Base-by-base conservation (phyloP, 1,284 basidiomycete genomes). In the Gomphus sp. region DNA sequence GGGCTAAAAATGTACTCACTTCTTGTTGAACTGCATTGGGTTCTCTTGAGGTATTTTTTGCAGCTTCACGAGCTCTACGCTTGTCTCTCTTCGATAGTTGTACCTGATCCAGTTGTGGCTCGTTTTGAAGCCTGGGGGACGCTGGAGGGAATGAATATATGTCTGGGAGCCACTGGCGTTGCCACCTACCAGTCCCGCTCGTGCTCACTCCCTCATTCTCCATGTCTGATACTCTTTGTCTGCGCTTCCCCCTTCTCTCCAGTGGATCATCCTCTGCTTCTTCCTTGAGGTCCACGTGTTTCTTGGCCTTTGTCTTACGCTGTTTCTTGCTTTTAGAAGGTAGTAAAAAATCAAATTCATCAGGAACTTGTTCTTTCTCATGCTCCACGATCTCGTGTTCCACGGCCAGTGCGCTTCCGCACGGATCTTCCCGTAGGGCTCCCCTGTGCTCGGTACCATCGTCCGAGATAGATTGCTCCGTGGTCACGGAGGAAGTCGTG, bases 51-150 rank as follows among this genome's bases (percentile, higher is more conserved):
- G 70, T 80, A 59, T 83, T 85, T 73, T 91, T 94, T 64, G 82
- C 87, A 6, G 84, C 86, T 69, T 95, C 89, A 55, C 83, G 78
- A 6, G 87, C 84, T 57, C 85, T 80, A 51, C 93, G 76, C 70
- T 87, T 93, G 36, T 95, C 92, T 56, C 81, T 81, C 71, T 96
- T 97, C 2, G 89, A 87, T 43, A 82, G 69, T 64, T 79, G 77
- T 36, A 64, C 69, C 62, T 31, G 39, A 31, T 41, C 36, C 3
- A 41, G 36, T 39, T 9, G 3, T 7, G 39, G 43, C 18, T 33
- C 43, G 22, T 33, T 22, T 28, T 55, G n/a, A 6, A 44, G 7
- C 1, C 41, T 33, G 11, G 25, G 22, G 43, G 22, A 33, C 14
- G 28, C 33, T 45, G 33, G 43, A 47, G 18, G 36, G 18, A 43